Evolutionary conservation across 2,329 filamentous ascomycete genomes (phyloP), one percentile per base, ranked within the genome.

Genomic region (Thermomyces lanuginosus): DNA sequence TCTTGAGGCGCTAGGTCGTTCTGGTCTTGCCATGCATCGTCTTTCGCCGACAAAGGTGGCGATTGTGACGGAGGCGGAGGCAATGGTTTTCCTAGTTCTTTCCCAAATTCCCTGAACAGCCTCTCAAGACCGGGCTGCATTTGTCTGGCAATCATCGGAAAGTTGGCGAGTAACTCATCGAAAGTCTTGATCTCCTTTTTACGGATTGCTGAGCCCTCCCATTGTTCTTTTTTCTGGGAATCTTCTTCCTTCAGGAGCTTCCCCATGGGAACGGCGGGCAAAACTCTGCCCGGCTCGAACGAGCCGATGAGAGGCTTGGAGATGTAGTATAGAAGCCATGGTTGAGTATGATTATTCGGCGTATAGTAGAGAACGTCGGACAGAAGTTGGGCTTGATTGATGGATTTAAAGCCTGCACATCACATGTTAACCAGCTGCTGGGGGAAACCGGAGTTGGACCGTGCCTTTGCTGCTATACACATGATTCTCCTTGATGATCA

Each of bases 271-370:
- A 75, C 54, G 2, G 83, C 82, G 2, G 76, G 73, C 4, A 66
- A 53, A 26, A 86, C 74, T 36, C 72, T 75, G 27, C 72, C 64
- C 26, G 82, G 69, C 44, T 92, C 83, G 62, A 76, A 84, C 1
- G 69, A 66, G 13, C 89, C 89, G 11, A 93, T 69, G 27, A 98
- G 60, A 2, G 89, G 89, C 27, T 72, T 75, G 14, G 86, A 89
- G 36, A 98, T 92, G 53, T 84, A 93, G 64, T 95, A 95, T 33
- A 98, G 67, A 22, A 98, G 71, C 83, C 89, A 98, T 65, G 84
- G 81, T 41, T 83, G 76, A 8, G 81, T 76, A 42, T 95, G 86
- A 42, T 80, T 69, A n/a, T 71, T 73, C 44, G 93, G 81, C 25
- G 82, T 76, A 45, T 91, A 92, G 67, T 82, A 95, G 20, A 92